A percentile compares a stretch with the other conserved stretches of the same genome.
phyloP scores from a whole-genome alignment of 2,329 filamentous ascomycete genomes.

The Zymoseptoria pseudotritici region DNA sequence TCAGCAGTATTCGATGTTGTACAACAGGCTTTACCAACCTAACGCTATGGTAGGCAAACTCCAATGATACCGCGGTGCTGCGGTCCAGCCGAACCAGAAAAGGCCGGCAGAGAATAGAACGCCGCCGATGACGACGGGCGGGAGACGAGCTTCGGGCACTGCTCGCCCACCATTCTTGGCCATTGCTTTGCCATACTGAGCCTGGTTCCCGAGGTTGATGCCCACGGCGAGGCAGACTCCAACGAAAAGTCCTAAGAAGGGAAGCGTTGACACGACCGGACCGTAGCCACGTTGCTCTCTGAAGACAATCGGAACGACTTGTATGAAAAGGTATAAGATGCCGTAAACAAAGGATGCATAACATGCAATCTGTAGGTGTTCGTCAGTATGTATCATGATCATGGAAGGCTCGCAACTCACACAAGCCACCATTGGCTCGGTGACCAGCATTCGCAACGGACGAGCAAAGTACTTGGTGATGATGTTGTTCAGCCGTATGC shows the following conservation, averaged over 20 bases:
- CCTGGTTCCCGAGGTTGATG: constrained; percentile 44
- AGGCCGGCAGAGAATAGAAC: constrained; percentile 30
- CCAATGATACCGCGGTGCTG: constrained; percentile 7
- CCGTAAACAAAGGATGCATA: constrained; percentile 33
- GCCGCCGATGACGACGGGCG: constrained; percentile 41
- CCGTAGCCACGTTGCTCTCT: constrained; percentile 37
- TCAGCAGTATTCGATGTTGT: neutral
- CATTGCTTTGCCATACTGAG: constrained; percentile 33
- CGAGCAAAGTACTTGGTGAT: constrained; percentile 38
- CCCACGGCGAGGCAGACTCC: constrained; percentile 37
- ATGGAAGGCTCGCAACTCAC: constrained; percentile 34
- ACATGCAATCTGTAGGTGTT: constrained; percentile 5
- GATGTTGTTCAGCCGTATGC: constrained; percentile 35
- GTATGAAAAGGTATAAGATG: constrained; percentile 41
- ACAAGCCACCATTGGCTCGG: constrained; percentile 42
- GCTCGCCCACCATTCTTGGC: constrained; percentile 30
- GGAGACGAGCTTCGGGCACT: constrained; percentile 33
- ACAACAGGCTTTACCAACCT: neutral
- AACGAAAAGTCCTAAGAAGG: constrained; percentile 38
- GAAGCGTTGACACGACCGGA: constrained; percentile 35
- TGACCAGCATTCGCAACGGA: constrained; percentile 39
- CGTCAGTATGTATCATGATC: neutral
- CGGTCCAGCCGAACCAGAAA: constrained; percentile 18
- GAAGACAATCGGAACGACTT: constrained; percentile 44
- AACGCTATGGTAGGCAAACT: neutral